phyloP scores from a whole-genome alignment of 352 stramenopile genomes.

The Pythium aphanidermatum region DNA sequence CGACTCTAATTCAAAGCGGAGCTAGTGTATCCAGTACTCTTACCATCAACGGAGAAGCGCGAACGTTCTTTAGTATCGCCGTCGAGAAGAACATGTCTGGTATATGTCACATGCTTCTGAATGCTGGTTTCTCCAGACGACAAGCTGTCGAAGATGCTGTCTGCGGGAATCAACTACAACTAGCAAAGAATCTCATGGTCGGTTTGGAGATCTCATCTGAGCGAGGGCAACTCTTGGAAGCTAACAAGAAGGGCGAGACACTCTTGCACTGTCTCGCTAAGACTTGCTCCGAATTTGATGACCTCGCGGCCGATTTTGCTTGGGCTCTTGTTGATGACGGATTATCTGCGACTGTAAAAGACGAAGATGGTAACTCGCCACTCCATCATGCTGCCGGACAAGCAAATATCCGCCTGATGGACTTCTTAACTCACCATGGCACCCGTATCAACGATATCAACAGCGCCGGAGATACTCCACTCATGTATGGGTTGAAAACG shows the following conservation, averaged over 20 bases:
- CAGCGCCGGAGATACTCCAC: constrained; percentile 36
- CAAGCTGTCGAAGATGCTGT: constrained; percentile 75
- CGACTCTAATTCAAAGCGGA: constrained; percentile 61
- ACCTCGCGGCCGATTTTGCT: constrained; percentile 44
- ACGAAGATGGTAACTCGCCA: constrained; percentile 34
- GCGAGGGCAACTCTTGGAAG: constrained; percentile 24
- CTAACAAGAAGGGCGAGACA: constrained; percentile 39
- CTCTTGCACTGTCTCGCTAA: constrained; percentile 60
- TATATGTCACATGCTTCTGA: constrained; percentile 77
- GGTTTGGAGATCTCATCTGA: constrained; percentile 44
- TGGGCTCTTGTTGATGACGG: constrained; percentile 62
- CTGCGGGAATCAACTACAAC: constrained; percentile 56
- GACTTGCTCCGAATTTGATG: constrained; percentile 44
- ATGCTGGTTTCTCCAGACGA: constrained; percentile 56
- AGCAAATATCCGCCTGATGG: constrained; percentile 54
- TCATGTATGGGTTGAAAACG: constrained; percentile 46
- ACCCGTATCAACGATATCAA: constrained; percentile 38
- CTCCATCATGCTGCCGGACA: constrained; percentile 53
- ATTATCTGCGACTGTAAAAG: constrained; percentile 20
- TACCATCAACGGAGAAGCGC: constrained; percentile 27
- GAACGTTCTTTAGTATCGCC: constrained; percentile 72
- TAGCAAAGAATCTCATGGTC: constrained; percentile 62
- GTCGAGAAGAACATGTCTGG: constrained; percentile 60
- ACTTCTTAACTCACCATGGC: constrained; percentile 61
- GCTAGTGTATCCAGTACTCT: constrained; percentile 47